A percentile compares a stretch with the other conserved stretches of the same genome.
Conservation (phyloP, 2,329 filamentous ascomycete species). For the Fusarium ramigenum region DNA sequence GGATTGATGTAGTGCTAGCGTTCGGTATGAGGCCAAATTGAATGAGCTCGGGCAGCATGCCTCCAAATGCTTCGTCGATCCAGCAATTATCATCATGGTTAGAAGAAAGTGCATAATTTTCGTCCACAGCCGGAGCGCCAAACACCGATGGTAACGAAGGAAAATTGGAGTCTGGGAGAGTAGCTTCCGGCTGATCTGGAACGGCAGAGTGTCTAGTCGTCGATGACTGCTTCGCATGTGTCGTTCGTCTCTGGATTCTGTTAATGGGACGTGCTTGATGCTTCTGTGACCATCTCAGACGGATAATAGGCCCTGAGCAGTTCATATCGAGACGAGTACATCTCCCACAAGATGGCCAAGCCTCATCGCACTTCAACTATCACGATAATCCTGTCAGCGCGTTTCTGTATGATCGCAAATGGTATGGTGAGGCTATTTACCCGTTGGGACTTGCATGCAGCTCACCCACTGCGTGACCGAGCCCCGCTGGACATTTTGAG, state of each 20-base stretch:
- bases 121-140: rapidly evolving
- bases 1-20: rapidly evolving
- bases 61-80: not conserved
- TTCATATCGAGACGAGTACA: not conserved
- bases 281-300: not conserved
- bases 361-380: not conserved
- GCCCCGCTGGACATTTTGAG: not conserved
- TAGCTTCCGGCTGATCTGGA: rapidly evolving
- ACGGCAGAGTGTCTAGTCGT: rapidly evolving
- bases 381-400: not conserved
- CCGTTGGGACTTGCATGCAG: not conserved
- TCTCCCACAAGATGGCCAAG: not conserved
- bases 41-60: not conserved
- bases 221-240: not conserved
- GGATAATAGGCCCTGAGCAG: not conserved
- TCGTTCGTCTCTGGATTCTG: rapidly evolving
- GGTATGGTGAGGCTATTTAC: not conserved
- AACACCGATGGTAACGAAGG: rapidly evolving
- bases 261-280: not conserved
- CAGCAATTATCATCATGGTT: not conserved
- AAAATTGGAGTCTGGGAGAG: rapidly evolving
- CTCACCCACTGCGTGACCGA: not conserved
- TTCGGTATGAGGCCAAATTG: no score
- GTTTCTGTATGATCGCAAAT: not conserved
- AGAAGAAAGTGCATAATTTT: rapidly evolving